These are phyloP conservation scores for Sutorius eximius DNA, from an alignment of 1,284 basidiomycete genomes.

Conservation along the genomic window DNA sequence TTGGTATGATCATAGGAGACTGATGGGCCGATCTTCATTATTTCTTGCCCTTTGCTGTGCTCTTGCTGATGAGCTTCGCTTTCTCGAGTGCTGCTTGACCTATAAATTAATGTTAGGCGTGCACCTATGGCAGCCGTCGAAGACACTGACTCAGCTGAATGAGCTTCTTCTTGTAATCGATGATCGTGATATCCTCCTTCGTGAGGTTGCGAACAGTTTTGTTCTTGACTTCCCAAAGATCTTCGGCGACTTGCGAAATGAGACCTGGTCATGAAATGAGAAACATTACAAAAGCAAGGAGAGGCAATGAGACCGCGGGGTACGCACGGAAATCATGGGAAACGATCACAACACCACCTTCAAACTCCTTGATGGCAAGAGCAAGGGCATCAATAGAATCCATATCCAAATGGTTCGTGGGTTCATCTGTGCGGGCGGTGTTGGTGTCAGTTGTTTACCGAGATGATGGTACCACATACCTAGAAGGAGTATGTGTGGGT, in stretches of 20 bases:
- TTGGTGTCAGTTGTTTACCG: conserved; percentile 8
- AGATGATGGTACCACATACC: conserved; percentile 43
- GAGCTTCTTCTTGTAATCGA: conserved; percentile 87
- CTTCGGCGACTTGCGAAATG: conserved; percentile 94
- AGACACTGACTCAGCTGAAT: conserved; percentile 60
- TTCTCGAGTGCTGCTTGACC: conserved; percentile 82
- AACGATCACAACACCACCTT: conserved; percentile 97
- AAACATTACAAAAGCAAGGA: conserved; percentile 9
- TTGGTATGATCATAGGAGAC: neutral
- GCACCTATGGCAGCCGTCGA: conserved; percentile 15
- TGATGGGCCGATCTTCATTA: conserved; percentile 29
- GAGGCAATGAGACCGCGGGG: conserved; percentile 4
- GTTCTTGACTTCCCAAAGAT: conserved; percentile 98
- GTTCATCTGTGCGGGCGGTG: conserved; percentile 57
- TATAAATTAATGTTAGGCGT: conserved; percentile 28
- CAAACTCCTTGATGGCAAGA: conserved; percentile 92
- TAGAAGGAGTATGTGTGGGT: conserved; percentile 86
- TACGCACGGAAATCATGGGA: conserved; percentile 92
- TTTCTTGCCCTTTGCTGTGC: conserved; percentile 60
- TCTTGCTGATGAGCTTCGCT: conserved; percentile 89
- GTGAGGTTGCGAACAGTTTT: conserved; percentile 93
- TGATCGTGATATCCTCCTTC: conserved; percentile 83
- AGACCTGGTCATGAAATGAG: conserved; percentile 51
- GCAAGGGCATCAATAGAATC: conserved; percentile 95
- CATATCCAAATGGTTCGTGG: conserved; percentile 95